Base-by-base conservation (phyloP, 75 land plant genomes). In the Selaginella moellendorffii region DNA sequence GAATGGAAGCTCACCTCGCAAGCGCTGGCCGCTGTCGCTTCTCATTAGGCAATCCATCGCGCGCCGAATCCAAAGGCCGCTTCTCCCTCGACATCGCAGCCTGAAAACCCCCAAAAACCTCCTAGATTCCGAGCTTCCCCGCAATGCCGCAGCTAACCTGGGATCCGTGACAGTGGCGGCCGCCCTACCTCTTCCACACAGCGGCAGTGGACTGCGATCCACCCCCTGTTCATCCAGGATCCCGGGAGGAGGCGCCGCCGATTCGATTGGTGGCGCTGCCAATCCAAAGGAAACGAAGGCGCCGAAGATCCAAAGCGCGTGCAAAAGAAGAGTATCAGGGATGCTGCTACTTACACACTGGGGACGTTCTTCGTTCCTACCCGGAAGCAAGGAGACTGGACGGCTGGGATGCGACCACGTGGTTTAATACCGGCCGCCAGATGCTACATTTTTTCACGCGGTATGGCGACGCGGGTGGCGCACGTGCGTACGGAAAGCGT, bases 401-500 rank as follows among this genome's bases (percentile, higher is more conserved):
- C 46, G 46, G 46, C 5, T 36, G 14, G 14, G 46, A 36, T 36
- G 10, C 14, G 5, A 5, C 46, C 46, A 36, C 46, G 46, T 36
- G 46, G 46, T 5, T 36, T 5, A 36, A 36, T 14, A 36, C 14
- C 14, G 14, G 46, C 46, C 10, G 14, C 14, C 14, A 36, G 46
- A 14, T 14, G n/a, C n/a, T n/a, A n/a, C n/a, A n/a, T 36, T 5
- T 36, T 36, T 36, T 36, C 46, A 36, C 46, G 46, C 46, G 46
- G 46, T 14, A 36, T 36, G 46, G 10, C 14, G 46, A 36, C 46
- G 46, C 14, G 46, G 46, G 14, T 5, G 46, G 46, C 46, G 46
- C 46, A 36, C 46, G 46, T 36, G 46, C 14, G 46, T 36, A 36
- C 46, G 46, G 46, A 36, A 36, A 36, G 46, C 46, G 46, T 36